Conservation (phyloP, 345 rosid genomes). For the Bretschneidera sinensis region DNA sequence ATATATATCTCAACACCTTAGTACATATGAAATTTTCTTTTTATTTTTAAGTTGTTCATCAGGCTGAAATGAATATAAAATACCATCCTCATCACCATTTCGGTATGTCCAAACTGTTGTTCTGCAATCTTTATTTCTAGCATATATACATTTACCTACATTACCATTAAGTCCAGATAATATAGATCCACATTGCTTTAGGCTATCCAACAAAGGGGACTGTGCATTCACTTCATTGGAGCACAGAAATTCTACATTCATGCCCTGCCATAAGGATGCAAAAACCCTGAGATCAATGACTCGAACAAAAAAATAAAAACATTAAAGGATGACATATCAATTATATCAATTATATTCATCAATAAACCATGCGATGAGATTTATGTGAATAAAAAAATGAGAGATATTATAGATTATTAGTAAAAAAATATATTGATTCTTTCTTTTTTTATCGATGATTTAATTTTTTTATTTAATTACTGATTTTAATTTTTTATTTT, state of each 20-base stretch:
- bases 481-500: no score
- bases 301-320: slow-evolving; percentile 49
- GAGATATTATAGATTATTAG: no score
- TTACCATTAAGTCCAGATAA: slow-evolving; percentile 65
- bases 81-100: slow-evolving; percentile 47
- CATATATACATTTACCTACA: slow-evolving; percentile 56
- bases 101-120: slow-evolving; percentile 76
- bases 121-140: slow-evolving; percentile 79
- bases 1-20: slow-evolving; percentile 59
- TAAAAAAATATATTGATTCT: no score
- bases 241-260: slow-evolving; percentile 45
- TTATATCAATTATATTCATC: no score
- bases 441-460: no score
- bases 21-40: slow-evolving; percentile 55
- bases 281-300: slow-evolving; percentile 77
- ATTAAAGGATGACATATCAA: slow-evolving; percentile 65
- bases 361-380: no score
- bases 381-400: no score
- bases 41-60: slow-evolving; percentile 76
- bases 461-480: no score
- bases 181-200: slow-evolving; percentile 62
- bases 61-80: slow-evolving; percentile 68
- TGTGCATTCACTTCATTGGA: slow-evolving; percentile 22
- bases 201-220: slow-evolving; percentile 35
- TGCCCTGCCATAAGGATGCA: slow-evolving; percentile 60